Evolutionary conservation across 345 rosid genomes (phyloP).

Genomic region (Citrus unshiu): DNA sequence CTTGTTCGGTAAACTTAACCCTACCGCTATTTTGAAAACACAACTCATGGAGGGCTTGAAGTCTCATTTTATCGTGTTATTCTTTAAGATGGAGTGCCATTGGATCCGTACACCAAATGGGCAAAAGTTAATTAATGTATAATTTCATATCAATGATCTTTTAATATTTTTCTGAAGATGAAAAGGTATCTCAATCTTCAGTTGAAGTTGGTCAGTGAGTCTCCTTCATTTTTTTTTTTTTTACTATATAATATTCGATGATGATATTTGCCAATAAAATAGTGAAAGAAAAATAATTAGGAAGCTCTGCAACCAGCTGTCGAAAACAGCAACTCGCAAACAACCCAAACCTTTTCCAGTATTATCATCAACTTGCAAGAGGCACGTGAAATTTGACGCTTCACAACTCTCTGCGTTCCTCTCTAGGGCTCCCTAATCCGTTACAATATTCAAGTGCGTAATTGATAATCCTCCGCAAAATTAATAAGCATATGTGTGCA

Average conservation of each 20-base stretch:
- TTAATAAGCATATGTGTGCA: too few relatives aligned
- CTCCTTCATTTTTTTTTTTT: not conserved
- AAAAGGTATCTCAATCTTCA: slow-evolving; percentile 3
- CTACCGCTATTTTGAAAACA: not conserved
- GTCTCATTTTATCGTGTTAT: not conserved
- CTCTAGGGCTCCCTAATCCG: not conserved
- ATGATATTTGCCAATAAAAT: not conserved
- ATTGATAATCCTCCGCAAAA: not conserved
- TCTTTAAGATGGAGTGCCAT: not conserved
- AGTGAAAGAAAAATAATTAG: not conserved
- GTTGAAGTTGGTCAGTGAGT: slow-evolving; percentile 6
- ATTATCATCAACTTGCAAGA: slow-evolving; percentile 11
- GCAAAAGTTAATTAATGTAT: not conserved
- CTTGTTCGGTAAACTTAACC: not conserved
- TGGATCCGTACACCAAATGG: not conserved
- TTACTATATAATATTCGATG: not conserved
- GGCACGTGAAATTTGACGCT: slow-evolving; percentile 1
- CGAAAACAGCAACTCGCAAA: slow-evolving; percentile 11
- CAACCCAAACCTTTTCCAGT: not conserved
- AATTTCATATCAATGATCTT: not conserved
- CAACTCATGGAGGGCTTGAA: not conserved
- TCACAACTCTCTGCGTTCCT: not conserved
- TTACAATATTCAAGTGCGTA: not conserved
- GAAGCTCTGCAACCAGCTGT: slow-evolving; percentile 1
- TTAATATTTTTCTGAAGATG: not conserved